phyloP scores from a whole-genome alignment of 495 filamentous ascomycete species.

The Letharia columbiana region DNA sequence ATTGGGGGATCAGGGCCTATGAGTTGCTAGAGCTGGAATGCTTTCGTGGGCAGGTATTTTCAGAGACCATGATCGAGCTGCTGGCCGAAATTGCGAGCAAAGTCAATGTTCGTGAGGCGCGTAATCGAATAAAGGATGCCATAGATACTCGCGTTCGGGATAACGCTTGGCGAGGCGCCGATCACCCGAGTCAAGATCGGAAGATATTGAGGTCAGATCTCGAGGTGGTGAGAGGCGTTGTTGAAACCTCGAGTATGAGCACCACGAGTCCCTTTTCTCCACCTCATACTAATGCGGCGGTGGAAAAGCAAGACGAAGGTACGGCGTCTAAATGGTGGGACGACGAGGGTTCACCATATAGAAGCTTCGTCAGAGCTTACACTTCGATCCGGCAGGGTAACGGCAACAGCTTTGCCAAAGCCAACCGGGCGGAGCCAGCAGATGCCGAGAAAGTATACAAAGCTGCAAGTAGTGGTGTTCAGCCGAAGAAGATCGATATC shows the following conservation, averaged over 20 bases:
- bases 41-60: background rate
- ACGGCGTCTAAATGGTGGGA: slow-evolving; percentile 19
- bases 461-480: background rate
- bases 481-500: slow-evolving; percentile 9
- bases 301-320: slow-evolving; percentile 1
- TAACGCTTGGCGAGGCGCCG: background rate
- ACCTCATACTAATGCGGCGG: slow-evolving; percentile 12
- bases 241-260: slow-evolving; percentile 13
- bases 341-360: slow-evolving; percentile 23
- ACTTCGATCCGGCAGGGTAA: slow-evolving; percentile 19
- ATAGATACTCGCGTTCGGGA: slow-evolving; percentile 1
- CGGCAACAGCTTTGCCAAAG: slow-evolving; percentile 24
- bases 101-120: slow-evolving; percentile 9
- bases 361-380: slow-evolving; percentile 18
- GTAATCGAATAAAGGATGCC: slow-evolving; percentile 7
- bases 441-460: background rate
- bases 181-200: background rate
- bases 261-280: slow-evolving; percentile 5
- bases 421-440: background rate
- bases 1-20: slow-evolving; percentile 6
- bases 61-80: slow-evolving; percentile 4
- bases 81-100: slow-evolving; percentile 7
- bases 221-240: slow-evolving; percentile 9
- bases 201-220: slow-evolving; percentile 1
- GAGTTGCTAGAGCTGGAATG: slow-evolving; percentile 5